Evolutionary conservation across 2,329 filamentous ascomycete genomes (phyloP), one percentile per base, ranked within the genome.

Genomic region (Lachnellula cervina): DNA sequence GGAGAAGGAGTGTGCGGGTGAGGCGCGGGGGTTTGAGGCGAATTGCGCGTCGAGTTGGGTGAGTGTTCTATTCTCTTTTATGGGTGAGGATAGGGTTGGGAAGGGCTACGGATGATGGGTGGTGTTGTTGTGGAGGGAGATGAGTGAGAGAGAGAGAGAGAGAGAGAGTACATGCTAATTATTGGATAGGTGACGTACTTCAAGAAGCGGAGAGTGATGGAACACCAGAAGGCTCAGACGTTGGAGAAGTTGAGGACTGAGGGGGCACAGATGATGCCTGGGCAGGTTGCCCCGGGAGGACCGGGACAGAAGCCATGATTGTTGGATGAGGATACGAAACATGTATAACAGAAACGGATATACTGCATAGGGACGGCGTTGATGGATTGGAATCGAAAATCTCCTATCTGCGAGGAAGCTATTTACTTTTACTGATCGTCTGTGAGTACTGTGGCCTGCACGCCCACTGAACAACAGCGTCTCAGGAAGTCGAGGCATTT

Each of bases 31-130:
- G 56, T 96, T 97, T 68, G 90, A 96, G 74, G 80, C 80, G 65
- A 89, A 93, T 70, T 99, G 94, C 72, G 90, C 91, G 17, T 81
- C 79, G 57, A 92, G 91, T 70, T 99, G 94, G 94, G 94, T 95
- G 74, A 65, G 87, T 80, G 21, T 47, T 16, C 35, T 51, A 11
- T 40, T 23, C 40, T 42, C n/a, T 16, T 19, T 34, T 23, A 28
- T 38, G 32, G 23, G 21, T 46, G 16, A 16, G 25, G 45, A 40
- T 13, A 44, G 8, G 8, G 6, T 19, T 45, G 23, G 19, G 5
- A 38, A 40, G 14, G 55, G 14, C 17, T 16, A 45, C 13, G 37
- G 32, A 9, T 38, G 21, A 21, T 21, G 21, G 21, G 4, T 21
- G 46, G 4, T 17, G 46, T 38, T 49, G 35, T 23, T 14, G 14